phyloP scores from a whole-genome alignment of 2,329 filamentous ascomycete genomes.

The Paracorniculantispora psalliotae region DNA sequence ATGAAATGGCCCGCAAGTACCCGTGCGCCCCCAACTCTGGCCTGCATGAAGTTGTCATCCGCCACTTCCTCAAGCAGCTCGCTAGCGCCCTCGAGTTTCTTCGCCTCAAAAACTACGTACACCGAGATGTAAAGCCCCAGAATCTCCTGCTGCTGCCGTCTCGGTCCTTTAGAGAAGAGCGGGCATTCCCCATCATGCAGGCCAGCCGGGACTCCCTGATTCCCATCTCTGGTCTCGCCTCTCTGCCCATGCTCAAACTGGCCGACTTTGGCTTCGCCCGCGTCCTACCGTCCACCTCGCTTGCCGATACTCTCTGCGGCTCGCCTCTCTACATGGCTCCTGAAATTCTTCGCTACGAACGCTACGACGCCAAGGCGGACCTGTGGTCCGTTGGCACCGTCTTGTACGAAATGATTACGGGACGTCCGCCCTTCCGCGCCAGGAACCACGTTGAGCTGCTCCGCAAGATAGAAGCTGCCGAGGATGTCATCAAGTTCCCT shows the following conservation, averaged over 20 bases:
- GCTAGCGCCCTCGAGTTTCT: conserved; percentile 88
- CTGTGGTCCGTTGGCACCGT: conserved; percentile 97
- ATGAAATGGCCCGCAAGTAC: conserved; percentile 90
- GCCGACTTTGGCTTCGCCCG: conserved; percentile 98
- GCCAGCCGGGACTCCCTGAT: conserved; percentile 76
- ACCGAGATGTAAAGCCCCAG: conserved; percentile 96
- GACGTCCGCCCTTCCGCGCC: conserved; percentile 84
- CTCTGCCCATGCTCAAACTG: conserved; percentile 92
- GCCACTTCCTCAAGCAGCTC: conserved; percentile 94
- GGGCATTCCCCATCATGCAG: conserved; percentile 58
- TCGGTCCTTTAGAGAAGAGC: conserved; percentile 59
- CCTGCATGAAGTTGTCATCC: conserved; percentile 92
- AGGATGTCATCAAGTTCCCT: conserved; percentile 81
- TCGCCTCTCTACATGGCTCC: conserved; percentile 98
- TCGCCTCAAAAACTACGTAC: conserved; percentile 78
- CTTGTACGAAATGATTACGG: conserved; percentile 89
- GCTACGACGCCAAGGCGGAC: conserved; percentile 95
- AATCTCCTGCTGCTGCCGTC: conserved; percentile 89
- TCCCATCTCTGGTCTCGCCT: conserved; percentile 73
- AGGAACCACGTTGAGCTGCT: conserved; percentile 92
- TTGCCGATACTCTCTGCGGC: conserved; percentile 93
- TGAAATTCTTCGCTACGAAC: conserved; percentile 93
- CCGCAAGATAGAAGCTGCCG: conserved; percentile 82
- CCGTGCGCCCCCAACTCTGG: conserved; percentile 77
- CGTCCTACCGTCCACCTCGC: conserved; percentile 80